Percentiles rank a stretch among this genome's conserved stretches.
Evolutionary conservation across 2,329 filamentous ascomycete genomes (phyloP).

Genomic region (Sordariomycetes sp.): DNA sequence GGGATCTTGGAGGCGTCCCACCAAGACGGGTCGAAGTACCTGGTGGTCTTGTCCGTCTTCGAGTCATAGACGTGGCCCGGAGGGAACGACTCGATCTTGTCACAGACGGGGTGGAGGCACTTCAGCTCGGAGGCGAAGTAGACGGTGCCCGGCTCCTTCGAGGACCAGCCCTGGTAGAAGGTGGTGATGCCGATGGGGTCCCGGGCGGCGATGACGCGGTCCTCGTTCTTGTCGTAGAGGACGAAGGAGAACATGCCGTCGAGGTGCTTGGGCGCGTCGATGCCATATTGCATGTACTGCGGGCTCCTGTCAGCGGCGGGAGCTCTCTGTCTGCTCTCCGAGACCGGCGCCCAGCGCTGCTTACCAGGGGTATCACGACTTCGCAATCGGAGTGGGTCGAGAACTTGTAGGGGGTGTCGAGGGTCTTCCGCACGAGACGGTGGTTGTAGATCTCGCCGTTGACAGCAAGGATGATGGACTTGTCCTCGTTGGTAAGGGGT

Average conservation of each 20-base stretch:
- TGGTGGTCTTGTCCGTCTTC: conserved; percentile 69
- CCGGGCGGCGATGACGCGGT: conserved; percentile 85
- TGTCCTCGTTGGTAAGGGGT: conserved; percentile 86
- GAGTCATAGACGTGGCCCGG: conserved; percentile 96
- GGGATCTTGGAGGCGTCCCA: conserved; percentile 77
- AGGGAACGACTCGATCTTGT: conserved; percentile 88
- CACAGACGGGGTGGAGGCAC: conserved; percentile 84
- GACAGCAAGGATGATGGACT: conserved; percentile 81
- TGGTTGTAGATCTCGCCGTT: conserved; percentile 99
- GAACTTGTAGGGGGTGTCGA: conserved; percentile 84
- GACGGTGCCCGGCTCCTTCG: conserved; percentile 68
- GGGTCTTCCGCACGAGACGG: conserved; percentile 77
- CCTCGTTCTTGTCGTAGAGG: conserved; percentile 87
- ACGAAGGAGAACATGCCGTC: conserved; percentile 99
- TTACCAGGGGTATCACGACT: conserved; percentile 92
- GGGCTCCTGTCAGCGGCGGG: background rate
- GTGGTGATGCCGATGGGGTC: conserved; percentile 97
- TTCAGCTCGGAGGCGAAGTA: conserved; percentile 98
- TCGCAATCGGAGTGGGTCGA: conserved; percentile 99
- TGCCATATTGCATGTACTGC: conserved; percentile 83
- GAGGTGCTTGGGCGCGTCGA: conserved; percentile 85
- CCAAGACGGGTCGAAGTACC: conserved; percentile 90
- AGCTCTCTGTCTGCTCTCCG: background rate
- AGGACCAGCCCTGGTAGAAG: conserved; percentile 91
- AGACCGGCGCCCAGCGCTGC: conserved; percentile 15